These are phyloP conservation scores for Bipolaris sorokiniana DNA, from an alignment of 2,329 filamentous ascomycete species.

Conservation along the genomic window DNA sequence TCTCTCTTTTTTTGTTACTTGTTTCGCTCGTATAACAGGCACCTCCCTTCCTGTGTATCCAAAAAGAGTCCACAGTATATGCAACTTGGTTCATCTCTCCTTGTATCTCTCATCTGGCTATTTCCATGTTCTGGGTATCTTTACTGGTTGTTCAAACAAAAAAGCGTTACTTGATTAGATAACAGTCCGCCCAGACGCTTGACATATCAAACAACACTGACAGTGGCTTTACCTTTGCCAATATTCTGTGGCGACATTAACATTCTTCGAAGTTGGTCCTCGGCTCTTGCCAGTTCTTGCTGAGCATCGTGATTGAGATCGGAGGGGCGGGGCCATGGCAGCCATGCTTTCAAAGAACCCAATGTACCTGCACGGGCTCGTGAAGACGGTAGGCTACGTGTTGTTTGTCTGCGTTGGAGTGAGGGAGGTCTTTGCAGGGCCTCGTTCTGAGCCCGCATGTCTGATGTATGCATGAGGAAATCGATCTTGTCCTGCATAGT, in stretches of 20 bases:
- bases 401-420: slow-evolving; percentile 35
- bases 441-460: slow-evolving; percentile 20
- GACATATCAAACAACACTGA: slow-evolving; percentile 26
- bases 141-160: neutral
- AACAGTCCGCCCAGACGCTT: neutral
- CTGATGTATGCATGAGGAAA: slow-evolving; percentile 10
- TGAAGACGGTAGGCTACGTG: slow-evolving; percentile 27
- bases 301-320: slow-evolving; percentile 22
- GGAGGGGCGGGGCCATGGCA: slow-evolving; percentile 43
- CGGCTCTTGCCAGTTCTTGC: slow-evolving; percentile 40
- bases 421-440: slow-evolving; percentile 15
- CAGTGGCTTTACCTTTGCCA: slow-evolving; percentile 37
- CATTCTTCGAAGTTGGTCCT: slow-evolving; percentile 41
- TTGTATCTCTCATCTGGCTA: neutral
- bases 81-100: neutral
- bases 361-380: slow-evolving; percentile 37
- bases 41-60: neutral
- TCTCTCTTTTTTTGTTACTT: neutral
- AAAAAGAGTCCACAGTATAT: neutral
- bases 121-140: neutral
- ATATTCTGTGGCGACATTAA: slow-evolving; percentile 34
- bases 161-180: neutral
- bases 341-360: slow-evolving; percentile 43
- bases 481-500: slow-evolving; percentile 33
- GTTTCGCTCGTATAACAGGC: neutral